A percentile compares a stretch with the other conserved stretches of the same genome.
phyloP scores from a whole-genome alignment of 352 stramenopile genomes.

The Globisporangium solare region DNA sequence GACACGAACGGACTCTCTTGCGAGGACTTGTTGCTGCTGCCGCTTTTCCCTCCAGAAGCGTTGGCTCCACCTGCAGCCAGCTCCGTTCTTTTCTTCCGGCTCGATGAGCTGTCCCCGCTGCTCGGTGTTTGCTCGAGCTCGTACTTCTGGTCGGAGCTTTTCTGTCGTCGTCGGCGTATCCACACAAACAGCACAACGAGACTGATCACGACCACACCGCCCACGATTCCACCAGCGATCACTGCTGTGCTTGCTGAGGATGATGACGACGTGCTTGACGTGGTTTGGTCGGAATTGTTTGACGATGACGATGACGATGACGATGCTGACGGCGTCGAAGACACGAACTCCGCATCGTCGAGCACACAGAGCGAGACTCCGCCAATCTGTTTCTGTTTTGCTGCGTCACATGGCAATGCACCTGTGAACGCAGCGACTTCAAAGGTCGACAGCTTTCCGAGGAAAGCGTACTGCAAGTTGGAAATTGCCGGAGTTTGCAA shows the following conservation, averaged over 20 bases:
- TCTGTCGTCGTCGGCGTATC: background rate
- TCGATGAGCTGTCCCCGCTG: background rate
- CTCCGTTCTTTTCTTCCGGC: background rate
- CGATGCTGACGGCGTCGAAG: constrained; percentile 20
- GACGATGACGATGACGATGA: constrained; percentile 17
- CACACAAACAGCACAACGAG: constrained; percentile 2
- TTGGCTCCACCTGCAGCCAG: background rate
- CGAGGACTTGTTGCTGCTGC: no score
- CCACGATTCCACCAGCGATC: constrained; percentile 9
- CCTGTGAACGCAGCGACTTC: constrained; percentile 26
- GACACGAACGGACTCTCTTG: constrained; percentile 8
- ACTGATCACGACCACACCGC: constrained; percentile 6
- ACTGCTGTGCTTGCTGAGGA: constrained; percentile 18
- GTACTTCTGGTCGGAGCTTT: constrained; percentile 4
- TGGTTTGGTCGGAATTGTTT: constrained; percentile 6
- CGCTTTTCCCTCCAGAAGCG: constrained; percentile 1
- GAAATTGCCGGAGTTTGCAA: constrained; percentile 4
- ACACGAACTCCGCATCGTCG: constrained; percentile 15
- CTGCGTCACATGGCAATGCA: constrained; percentile 20
- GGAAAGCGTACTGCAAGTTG: constrained; percentile 11
- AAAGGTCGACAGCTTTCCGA: constrained; percentile 30
- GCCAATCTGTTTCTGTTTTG: constrained; percentile 23
- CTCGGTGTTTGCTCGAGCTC: background rate
- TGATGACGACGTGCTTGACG: constrained; percentile 6
- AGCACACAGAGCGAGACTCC: constrained; percentile 26